These are phyloP conservation scores for Kodamaea arcana DNA, from an alignment of 1,139 yeast genomes.

Conservation along the genomic window DNA sequence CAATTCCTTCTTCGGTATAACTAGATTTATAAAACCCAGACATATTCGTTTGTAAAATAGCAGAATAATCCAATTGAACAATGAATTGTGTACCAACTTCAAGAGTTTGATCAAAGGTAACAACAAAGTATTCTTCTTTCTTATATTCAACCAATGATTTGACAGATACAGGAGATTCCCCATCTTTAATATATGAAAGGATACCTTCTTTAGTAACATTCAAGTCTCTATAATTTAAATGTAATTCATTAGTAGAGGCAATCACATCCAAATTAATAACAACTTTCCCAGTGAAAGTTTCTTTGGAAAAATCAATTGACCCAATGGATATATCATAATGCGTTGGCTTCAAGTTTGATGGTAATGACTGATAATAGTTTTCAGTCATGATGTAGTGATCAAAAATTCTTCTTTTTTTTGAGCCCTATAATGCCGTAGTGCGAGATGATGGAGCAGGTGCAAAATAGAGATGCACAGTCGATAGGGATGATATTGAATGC, in stretches of 20 bases:
- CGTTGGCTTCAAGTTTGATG: slow-evolving; percentile 36
- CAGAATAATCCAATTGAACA: slow-evolving; percentile 40
- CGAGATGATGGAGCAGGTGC: too few species aligned
- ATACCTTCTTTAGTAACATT: slow-evolving; percentile 11
- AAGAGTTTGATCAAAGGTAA: slow-evolving; percentile 15
- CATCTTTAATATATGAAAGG: slow-evolving; percentile 5
- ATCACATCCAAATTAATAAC: slow-evolving; percentile 33
- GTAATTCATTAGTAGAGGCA: slow-evolving; percentile 31
- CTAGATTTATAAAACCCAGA: slow-evolving; percentile 82
- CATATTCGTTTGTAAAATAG: slow-evolving; percentile 61
- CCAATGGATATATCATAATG: slow-evolving; percentile 41
- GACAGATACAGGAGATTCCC: slow-evolving; percentile 9
- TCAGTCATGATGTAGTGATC: not conserved
- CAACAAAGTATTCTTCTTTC: slow-evolving; percentile 26
- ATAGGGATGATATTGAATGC: too few species aligned
- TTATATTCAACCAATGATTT: slow-evolving; percentile 19
- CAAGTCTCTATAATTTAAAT: slow-evolving; percentile 42
- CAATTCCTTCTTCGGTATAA: slow-evolving; percentile 58
- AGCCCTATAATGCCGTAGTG: too few species aligned
- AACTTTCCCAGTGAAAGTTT: slow-evolving; percentile 41
- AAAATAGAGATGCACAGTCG: too few species aligned
- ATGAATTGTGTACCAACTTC: slow-evolving; percentile 12
- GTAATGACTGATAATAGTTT: slow-evolving; percentile 38
- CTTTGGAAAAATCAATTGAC: slow-evolving; percentile 29
- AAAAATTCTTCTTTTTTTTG: too few species aligned